Evolutionary conservation across 805 yeast genomes (phyloP).

Genomic region (Suhomyces faveliae): DNA sequence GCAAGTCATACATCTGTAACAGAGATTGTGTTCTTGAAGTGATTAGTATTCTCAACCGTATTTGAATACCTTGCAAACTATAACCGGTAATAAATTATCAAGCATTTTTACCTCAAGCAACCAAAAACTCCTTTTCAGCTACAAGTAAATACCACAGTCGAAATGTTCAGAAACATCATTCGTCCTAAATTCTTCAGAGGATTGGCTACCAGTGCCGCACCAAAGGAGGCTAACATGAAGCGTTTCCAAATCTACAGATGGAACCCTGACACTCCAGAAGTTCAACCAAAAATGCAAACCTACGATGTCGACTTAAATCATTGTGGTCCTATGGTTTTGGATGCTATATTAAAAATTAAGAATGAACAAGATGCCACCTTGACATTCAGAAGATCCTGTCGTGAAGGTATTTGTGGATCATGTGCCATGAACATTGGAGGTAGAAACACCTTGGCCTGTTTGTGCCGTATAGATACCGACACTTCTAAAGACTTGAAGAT

Average conservation of each 20-base stretch:
- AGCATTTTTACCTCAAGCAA: not conserved
- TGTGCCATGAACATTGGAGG: conserved; percentile 99
- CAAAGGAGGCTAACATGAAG: conserved; percentile 57
- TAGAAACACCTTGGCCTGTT: conserved; percentile 92
- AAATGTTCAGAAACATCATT: conserved; percentile 21
- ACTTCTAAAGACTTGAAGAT: conserved; percentile 73
- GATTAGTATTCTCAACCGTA: not conserved
- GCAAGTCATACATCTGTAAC: not conserved
- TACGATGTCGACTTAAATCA: conserved; percentile 83
- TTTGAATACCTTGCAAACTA: not conserved
- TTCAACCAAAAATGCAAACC: conserved; percentile 81
- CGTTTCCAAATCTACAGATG: conserved; percentile 93
- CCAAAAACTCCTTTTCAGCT: not conserved
- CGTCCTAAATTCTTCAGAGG: conserved; percentile 23
- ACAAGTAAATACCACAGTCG: conserved; percentile 2
- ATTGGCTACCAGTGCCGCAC: conserved; percentile 51
- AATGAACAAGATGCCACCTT: conserved; percentile 95
- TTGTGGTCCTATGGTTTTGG: conserved; percentile 98
- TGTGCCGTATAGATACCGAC: conserved; percentile 89
- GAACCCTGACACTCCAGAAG: conserved; percentile 96
- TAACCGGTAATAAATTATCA: not conserved
- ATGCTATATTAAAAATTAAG: conserved; percentile 90
- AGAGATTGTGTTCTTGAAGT: not conserved
- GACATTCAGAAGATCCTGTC: conserved; percentile 96
- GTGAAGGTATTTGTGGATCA: conserved; percentile 99